Conservation (phyloP, 2,329 filamentous ascomycete species). For the Rutstroemia sydowiana region DNA sequence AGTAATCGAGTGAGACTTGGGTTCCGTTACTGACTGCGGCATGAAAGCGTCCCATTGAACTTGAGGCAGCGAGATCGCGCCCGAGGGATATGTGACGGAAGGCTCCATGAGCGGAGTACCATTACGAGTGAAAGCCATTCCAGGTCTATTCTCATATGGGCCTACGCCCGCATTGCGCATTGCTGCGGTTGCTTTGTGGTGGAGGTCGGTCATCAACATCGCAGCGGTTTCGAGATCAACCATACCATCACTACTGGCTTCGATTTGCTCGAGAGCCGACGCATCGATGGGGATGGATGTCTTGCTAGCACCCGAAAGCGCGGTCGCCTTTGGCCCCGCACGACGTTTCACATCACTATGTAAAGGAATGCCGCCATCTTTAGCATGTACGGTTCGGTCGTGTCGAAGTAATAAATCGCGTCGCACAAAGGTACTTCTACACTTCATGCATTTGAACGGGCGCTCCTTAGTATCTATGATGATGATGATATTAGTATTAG, state of each 20-base stretch:
- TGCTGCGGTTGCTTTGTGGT: conserved; percentile 83
- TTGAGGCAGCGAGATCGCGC: conserved; percentile 73
- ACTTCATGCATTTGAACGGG: conserved; percentile 98
- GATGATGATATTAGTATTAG: conserved; percentile 14
- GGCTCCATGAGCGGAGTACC: conserved; percentile 69
- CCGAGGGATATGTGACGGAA: conserved; percentile 67
- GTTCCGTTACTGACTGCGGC: conserved; percentile 59
- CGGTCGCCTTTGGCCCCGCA: conserved; percentile 59
- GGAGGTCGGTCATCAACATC: conserved; percentile 97
- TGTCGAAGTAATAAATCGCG: conserved; percentile 93
- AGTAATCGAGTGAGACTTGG: conserved; percentile 68
- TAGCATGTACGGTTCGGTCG: conserved; percentile 96
- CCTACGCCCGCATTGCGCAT: conserved; percentile 48
- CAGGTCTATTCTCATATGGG: conserved; percentile 49
- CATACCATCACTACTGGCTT: conserved; percentile 80
- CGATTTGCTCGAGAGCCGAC: conserved; percentile 83
- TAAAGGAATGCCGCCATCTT: conserved; percentile 89
- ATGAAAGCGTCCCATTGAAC: conserved; percentile 91
- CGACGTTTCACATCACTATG: conserved; percentile 92
- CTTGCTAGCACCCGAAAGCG: conserved; percentile 62
- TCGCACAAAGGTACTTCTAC: conserved; percentile 94
- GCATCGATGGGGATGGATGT: conserved; percentile 74
- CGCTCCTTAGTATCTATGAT: conserved; percentile 89
- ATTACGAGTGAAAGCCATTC: conserved; percentile 67
- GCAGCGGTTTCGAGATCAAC: conserved; percentile 96